These are phyloP conservation scores for Pichia sp. DNA, from an alignment of 1,139 yeast species.

Conservation along the genomic window DNA sequence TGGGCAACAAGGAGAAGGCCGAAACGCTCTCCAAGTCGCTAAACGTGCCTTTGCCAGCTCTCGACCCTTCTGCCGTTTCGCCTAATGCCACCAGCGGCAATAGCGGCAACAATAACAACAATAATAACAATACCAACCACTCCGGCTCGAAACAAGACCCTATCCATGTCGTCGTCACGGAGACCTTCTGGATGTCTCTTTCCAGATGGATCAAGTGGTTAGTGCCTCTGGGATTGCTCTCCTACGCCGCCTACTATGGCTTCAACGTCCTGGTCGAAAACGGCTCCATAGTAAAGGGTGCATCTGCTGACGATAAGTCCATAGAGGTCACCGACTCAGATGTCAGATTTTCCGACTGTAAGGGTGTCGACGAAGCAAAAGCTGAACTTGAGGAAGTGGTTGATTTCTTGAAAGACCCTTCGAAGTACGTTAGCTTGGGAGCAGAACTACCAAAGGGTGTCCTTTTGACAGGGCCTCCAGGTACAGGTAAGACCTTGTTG, in stretches of 20 bases:
- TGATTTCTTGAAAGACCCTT: conserved; percentile 91
- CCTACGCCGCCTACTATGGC: conserved; percentile 71
- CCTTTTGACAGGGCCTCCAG: conserved; percentile 96
- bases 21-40: conserved; percentile 46
- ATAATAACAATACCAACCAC: background rate
- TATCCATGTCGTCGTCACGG: conserved; percentile 85
- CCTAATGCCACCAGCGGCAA: conserved; percentile 8
- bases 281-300: conserved; percentile 74
- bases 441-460: conserved; percentile 98
- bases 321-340: conserved; percentile 83
- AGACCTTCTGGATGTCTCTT: conserved; percentile 68
- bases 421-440: conserved; percentile 92
- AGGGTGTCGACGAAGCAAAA: conserved; percentile 98
- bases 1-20: conserved; percentile 78
- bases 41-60: conserved; percentile 20
- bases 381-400: conserved; percentile 96
- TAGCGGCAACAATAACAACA: background rate
- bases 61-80: conserved; percentile 3
- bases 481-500: conserved; percentile 95
- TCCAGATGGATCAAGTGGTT: conserved; percentile 91
- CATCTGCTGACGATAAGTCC: conserved; percentile 69
- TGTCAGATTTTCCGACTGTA: conserved; percentile 86
- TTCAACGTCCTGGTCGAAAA: conserved; percentile 79
- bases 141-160: conserved; percentile 51
- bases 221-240: conserved; percentile 68